Base-by-base conservation (phyloP, 2,329 filamentous ascomycete genomes). In the Pseudogymnoascus sp. region DNA sequence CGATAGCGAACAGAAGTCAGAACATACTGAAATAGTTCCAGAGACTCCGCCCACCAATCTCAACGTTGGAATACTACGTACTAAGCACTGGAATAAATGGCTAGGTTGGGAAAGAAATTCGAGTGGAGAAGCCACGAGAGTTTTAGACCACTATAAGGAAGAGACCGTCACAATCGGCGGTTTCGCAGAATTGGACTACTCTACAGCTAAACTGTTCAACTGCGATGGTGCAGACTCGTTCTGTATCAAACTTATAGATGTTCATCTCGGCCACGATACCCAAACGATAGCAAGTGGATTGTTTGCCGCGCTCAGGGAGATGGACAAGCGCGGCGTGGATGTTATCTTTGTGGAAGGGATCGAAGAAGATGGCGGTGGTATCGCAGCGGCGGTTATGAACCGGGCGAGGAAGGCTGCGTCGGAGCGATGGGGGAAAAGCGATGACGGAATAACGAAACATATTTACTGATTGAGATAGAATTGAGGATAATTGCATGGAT, bases 291-390 rank as follows among this genome's bases (percentile, higher is more conserved):
- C 95, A 1, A 86, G 93, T 69, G 90, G 90, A 0, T 79, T 99
- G 12, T 99, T 99, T 74, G 90, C 91, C 11, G 90, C 91, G 1
- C 78, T 99, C 62, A 82, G 95, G 61, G 90, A 93, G 68, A 82
- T 99, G 66, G 95, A 99, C 74, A 84, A 87, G 70, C 81, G 86
- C 66, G 84, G 86, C 31, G 91, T 91, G 3, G 87, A 95, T 72
- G 81, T 89, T 19, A 97, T 99, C 61, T 90, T 93, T 69, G 91
- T 98, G 10, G 95, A 99, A 74, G 93, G 93, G 2, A 89, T 97
- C 63, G 81, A 85, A 65, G 59, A 40, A 26, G 89, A 90, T 65
- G 85, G 89, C 64, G 87, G 89, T 33, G 90, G 95, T 72, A 88
- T 95, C 69, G 91, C 92, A 19, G 90, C 91, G 24, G 95, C 90